A percentile compares a stretch with the other conserved stretches of the same genome.
These are phyloP conservation scores for Citrus cavaleriei DNA, from an alignment of 345 rosid species.

Conservation along the genomic window DNA sequence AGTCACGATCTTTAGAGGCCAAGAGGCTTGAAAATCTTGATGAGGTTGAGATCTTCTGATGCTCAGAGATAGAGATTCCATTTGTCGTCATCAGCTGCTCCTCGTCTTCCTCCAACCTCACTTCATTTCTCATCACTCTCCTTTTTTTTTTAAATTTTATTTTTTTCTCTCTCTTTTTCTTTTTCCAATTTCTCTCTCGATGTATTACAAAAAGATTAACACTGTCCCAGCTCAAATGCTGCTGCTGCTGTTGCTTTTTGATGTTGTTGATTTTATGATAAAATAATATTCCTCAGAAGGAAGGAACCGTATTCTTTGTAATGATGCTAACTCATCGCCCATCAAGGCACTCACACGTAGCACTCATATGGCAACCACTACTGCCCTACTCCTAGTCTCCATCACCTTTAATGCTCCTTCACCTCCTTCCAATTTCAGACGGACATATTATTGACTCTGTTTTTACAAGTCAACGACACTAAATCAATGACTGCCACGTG, in stretches of 20 bases:
- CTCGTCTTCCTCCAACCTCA: constrained; percentile 3
- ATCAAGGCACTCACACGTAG: constrained; percentile 18
- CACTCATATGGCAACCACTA: neutral
- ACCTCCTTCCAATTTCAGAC: neutral
- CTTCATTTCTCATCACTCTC: constrained; percentile 15
- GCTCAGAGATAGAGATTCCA: constrained; percentile 1
- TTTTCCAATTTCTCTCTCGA: neutral
- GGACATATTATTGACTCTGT: neutral
- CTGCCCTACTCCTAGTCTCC: neutral
- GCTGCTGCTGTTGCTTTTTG: too few relatives aligned
- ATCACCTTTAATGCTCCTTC: neutral
- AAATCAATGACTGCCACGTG: neutral
- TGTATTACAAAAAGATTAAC: neutral
- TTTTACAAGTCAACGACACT: neutral
- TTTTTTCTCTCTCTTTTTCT: neutral
- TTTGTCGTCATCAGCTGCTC: neutral
- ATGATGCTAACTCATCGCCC: neutral
- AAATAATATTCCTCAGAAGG: neutral
- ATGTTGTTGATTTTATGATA: neutral
- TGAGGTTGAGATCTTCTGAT: constrained; percentile 3
- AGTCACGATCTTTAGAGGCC: constrained; percentile 50
- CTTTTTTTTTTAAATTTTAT: neutral
- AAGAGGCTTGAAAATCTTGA: constrained; percentile 40
- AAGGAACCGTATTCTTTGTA: constrained; percentile 18
- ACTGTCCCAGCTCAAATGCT: neutral